Evolutionary conservation across 2,329 filamentous ascomycete species (phyloP), one percentile per base, ranked within the genome.

Genomic region (Aureobasidium sp.): DNA sequence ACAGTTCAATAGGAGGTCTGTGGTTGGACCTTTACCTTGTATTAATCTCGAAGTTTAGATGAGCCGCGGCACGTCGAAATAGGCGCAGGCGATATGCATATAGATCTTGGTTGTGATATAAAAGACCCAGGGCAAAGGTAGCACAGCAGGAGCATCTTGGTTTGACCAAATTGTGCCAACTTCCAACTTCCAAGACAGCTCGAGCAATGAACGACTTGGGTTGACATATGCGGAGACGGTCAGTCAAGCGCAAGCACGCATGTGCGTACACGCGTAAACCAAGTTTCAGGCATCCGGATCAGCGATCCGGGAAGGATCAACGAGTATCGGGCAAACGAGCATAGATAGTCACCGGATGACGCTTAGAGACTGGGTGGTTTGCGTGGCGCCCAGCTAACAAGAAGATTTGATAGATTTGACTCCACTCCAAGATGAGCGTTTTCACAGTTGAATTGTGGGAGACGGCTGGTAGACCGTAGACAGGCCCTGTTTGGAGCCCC

Each of bases 281-380:
- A 57, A 57, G 41, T 57, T 57, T 57, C 53, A 57, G 41, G 21
- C n/a, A 45, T 27, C 29, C 53, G 53, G 53, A 57, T 57, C 53
- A 30, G 2, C 25, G 39, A 57, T 57, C 41, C 51, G 37, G 53
- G 41, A n/a, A 27, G 53, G 53, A 57, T 57, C 39, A 41, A 25
- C 27, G n/a, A 14, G 36, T 29, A 13, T 36, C 39, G 41, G 41
- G 53, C 53, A 57, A 44, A 57, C 53, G 36, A 36, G 5, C 13
- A 9, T 13, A 9, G 36, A 44, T 41, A 9, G 41, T n/a, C 53
- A 36, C 4, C 13, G 27, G 9, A 53, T 57, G 53, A 57, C 53
- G 53, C 53, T 44, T 44, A 25, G 39, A 57, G 14, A 57, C 25
- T 36, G 9, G 16, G 25, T 45, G 41, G 53, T 44, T 44, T 57